Percentiles rank a stretch among this genome's conserved stretches.
Conservation (phyloP, 768 basidiomycete species). For the Lactifluus echinatus region DNA sequence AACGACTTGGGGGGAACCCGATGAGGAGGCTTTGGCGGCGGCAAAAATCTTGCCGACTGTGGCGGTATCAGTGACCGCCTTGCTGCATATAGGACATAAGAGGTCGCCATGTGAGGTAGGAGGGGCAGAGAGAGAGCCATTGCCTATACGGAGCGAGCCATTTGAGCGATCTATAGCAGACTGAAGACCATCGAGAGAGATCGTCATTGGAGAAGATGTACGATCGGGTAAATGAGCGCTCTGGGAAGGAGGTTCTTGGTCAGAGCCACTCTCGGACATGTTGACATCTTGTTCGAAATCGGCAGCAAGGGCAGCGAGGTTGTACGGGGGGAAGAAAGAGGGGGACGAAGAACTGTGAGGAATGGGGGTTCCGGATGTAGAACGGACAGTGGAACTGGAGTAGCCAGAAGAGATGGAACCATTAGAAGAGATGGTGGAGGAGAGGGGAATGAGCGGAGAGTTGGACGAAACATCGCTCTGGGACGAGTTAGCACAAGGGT, state of each 20-base stretch:
- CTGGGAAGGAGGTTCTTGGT: not conserved
- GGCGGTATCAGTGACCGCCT: constrained; percentile 11
- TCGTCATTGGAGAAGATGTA: constrained; percentile 16
- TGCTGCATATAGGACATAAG: constrained; percentile 18
- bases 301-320: not conserved
- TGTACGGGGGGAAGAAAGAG: constrained; percentile 11
- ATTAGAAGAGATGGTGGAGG: not conserved
- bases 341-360: constrained; percentile 8
- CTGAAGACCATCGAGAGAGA: constrained; percentile 16
- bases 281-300: constrained; percentile 14
- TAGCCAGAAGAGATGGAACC: constrained; percentile 2
- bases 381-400: constrained; percentile 11
- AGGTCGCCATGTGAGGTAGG: constrained; percentile 18
- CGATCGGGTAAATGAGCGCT: constrained; percentile 8
- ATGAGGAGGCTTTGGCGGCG: not conserved
- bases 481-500: constrained; percentile 12
- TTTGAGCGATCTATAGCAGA: constrained; percentile 1
- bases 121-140: constrained; percentile 18
- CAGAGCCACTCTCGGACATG: constrained; percentile 13
- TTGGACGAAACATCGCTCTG: constrained; percentile 3
- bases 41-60: constrained; percentile 2
- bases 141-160: not conserved
- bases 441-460: not conserved
- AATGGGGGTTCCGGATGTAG: constrained; percentile 12
- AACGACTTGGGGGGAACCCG: constrained; percentile 23